Evolutionary conservation across 345 rosid genomes (phyloP), one percentile per base, ranked within the genome.

Genomic region (Pistacia vera): DNA sequence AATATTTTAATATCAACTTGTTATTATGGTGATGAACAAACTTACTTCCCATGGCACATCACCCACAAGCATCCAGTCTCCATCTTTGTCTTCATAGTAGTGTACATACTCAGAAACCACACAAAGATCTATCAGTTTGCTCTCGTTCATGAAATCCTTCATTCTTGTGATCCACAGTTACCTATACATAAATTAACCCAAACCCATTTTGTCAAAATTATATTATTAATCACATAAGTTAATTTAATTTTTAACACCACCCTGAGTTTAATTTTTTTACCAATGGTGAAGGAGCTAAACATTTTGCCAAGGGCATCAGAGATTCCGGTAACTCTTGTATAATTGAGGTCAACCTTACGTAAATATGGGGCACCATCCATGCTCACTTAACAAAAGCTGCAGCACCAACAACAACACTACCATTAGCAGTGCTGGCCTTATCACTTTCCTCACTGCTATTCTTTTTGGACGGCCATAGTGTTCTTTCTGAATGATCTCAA

Each of bases 41-140:
- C 22, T 22, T 22, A 22, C 22, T n/a, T 22, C 22, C 97, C 97
- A 93, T 1, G 97, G 97, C n/a, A 91, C 97, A 84, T 93, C 97
- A 18, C 96, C 97, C 4, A 93, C 93, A 17, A 93, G 94, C 97
- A 93, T 93, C 96, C 97, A 93, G 70, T 93, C 97, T 16, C 96
- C 94, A 80, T 93, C 97, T 83, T 88, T 93, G 81, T 93, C 97
- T 81, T 93, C 93, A 67, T 90, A 93, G 48, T 90, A 83, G 5
- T 96, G 96, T 52, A 93, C 96, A 76, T 88, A 93, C 22, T 93
- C 96, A 59, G 97, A 89, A 51, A 93, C 90, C 62, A 87, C 91
- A 80, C 91, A 77, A 52, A 93, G 88, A 80, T 90, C 92, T 16
- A 91, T 84, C 85, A 93, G 74, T 80, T 87, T 91, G 87, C 93